Base-by-base conservation (phyloP, 2,329 filamentous ascomycete species). In the Aspergillus flavus region DNA sequence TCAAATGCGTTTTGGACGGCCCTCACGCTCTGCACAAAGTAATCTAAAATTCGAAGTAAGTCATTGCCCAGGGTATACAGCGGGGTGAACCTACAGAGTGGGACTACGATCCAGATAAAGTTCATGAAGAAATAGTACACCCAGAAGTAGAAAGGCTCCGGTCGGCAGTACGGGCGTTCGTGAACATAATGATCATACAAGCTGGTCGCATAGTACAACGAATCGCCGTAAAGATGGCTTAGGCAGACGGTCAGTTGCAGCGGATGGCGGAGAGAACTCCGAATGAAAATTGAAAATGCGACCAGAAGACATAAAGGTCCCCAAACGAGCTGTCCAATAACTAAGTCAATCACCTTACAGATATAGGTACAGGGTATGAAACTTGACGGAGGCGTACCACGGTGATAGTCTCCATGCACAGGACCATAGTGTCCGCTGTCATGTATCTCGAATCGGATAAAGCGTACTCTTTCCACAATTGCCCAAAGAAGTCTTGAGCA, bases 401-500 rank as follows among this genome's bases (percentile, higher is more conserved):
- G 1, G 93, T 96, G 66, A 96, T 87, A 21, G 85, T 87, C 82
- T 97, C 93, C 77, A 96, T 89, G 76, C 91, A 94, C n/a, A 96
- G 82, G 69, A 95, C 93, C 71, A 96, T 93, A 1, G 89, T 85
- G 73, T 95, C 91, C 21, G 89, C 88, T 2, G 90, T 93, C 69
- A 97, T 81, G 73, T 97, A 97, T 50, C 93, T 86, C 60, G 93
- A 96, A 79, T 97, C 93, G 2, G 91, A 94, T 39, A 94, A 84
- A 3, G 91, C 85, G 75, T 97, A 97, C 78, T 97, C 93, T 75
- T 97, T 97, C 93, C 93, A 97, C 52, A 96, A 82, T 80, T 97
- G 92, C 3, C 90, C 92, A 61, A 94, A 90, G 9, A 95, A 79
- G 60, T 89, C 88, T 74, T 93, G 89, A 64, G 87, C 87, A 12